Evolutionary conservation across 352 stramenopile species (phyloP).

Genomic region (Phytophthora tubulina): DNA sequence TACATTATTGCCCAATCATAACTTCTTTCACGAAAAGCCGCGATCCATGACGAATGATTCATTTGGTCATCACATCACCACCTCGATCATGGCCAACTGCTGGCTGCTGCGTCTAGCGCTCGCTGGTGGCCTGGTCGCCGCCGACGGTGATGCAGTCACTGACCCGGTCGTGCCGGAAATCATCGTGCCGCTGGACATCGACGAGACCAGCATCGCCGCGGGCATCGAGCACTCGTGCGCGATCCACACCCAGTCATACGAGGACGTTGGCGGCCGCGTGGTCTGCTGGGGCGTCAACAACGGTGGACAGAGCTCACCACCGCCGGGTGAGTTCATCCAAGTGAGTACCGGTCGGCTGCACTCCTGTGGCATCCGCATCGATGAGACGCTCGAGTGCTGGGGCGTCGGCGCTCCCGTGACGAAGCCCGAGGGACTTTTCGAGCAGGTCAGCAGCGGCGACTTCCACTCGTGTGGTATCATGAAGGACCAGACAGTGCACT

Average conservation of each 20-base stretch:
- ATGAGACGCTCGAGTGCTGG: constrained; percentile 87
- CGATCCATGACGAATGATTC: constrained; percentile 14
- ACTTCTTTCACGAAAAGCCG: constrained; percentile 14
- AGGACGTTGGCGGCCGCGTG: constrained; percentile 79
- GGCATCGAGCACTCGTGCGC: constrained; percentile 87
- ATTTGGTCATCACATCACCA: neutral
- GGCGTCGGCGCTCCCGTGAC: constrained; percentile 59
- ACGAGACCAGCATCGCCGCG: constrained; percentile 79
- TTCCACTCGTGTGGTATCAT: constrained; percentile 85
- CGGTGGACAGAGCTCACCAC: constrained; percentile 63
- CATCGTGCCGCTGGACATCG: constrained; percentile 73
- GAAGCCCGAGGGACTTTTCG: constrained; percentile 72
- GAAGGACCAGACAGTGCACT: constrained; percentile 81
- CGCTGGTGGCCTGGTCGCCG: neutral
- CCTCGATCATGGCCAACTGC: constrained; percentile 1
- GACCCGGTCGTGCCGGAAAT: constrained; percentile 16
- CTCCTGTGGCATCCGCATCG: constrained; percentile 76
- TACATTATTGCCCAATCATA: constrained; percentile 20
- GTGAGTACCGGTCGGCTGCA: constrained; percentile 80
- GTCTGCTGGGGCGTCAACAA: constrained; percentile 82
- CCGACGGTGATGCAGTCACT: neutral
- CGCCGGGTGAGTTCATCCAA: constrained; percentile 77
- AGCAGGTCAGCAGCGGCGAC: constrained; percentile 84
- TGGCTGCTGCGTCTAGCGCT: constrained; percentile 18
- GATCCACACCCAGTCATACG: constrained; percentile 70